A percentile compares a stretch with the other conserved stretches of the same genome.
These are phyloP conservation scores for Mycena latifolia DNA, from an alignment of 768 basidiomycete species.

Conservation along the genomic window DNA sequence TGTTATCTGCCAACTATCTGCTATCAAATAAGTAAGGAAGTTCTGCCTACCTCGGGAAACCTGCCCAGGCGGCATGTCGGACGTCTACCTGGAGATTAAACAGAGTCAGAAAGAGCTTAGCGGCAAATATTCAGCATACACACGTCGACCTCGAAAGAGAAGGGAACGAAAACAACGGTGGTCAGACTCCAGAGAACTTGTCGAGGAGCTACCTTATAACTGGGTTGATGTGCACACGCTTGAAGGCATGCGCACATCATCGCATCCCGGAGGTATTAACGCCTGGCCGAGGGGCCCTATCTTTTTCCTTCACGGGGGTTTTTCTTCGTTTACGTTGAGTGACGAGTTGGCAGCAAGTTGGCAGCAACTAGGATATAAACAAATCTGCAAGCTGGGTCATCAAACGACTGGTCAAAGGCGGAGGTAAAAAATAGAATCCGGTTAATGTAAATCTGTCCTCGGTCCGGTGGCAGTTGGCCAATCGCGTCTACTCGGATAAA, in stretches of 20 bases:
- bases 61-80: conserved; percentile 35
- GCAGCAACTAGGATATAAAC: too few species aligned
- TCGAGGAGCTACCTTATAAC: conserved; percentile 18
- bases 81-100: conserved; percentile 18
- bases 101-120: not conserved
- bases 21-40: not conserved
- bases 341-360: too few species aligned
- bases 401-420: too few species aligned
- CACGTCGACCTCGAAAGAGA: conserved; percentile 32
- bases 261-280: not conserved
- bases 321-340: too few species aligned
- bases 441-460: too few species aligned
- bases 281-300: not conserved
- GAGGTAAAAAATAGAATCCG: too few species aligned
- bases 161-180: conserved; percentile 16
- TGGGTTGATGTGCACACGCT: conserved; percentile 9
- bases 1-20: not conserved
- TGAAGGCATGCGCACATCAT: conserved; percentile 2
- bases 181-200: conserved; percentile 4
- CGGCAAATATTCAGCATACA: not conserved
- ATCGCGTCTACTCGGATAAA: too few species aligned
- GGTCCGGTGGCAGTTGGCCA: too few species aligned
- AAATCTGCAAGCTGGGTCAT: too few species aligned
- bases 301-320: too few species aligned
- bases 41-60: conserved; percentile 28